These are phyloP conservation scores for Termitomyces sp. DNA, from an alignment of 768 basidiomycete species.

Conservation along the genomic window DNA sequence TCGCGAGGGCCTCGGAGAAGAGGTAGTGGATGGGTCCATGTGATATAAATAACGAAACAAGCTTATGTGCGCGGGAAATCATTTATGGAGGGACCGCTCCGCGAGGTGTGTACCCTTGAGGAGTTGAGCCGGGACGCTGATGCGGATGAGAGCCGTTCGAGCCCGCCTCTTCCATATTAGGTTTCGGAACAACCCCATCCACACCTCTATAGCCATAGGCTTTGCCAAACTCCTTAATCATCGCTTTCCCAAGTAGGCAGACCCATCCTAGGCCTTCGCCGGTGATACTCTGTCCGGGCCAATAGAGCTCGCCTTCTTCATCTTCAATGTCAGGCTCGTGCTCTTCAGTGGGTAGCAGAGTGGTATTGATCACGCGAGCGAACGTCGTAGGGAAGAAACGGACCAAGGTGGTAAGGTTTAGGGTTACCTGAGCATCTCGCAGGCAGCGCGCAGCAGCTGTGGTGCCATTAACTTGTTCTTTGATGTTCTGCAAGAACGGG, in stretches of 20 bases:
- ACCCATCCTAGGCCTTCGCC: constrained; percentile 85
- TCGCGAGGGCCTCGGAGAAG: background rate
- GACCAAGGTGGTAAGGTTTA: constrained; percentile 66
- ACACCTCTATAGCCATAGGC: constrained; percentile 71
- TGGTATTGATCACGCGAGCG: constrained; percentile 66
- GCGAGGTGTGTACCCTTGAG: constrained; percentile 14
- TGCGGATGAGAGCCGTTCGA: constrained; percentile 10
- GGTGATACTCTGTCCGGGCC: constrained; percentile 71
- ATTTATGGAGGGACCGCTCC: constrained; percentile 12
- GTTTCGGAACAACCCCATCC: constrained; percentile 70
- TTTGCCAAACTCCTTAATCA: constrained; percentile 80
- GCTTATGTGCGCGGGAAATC: background rate
- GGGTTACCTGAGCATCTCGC: constrained; percentile 44
- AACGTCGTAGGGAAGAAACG: constrained; percentile 76
- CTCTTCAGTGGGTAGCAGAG: constrained; percentile 61
- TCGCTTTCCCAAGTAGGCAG: constrained; percentile 83
- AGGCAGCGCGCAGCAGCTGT: constrained; percentile 44
- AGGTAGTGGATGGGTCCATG: background rate
- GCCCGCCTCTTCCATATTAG: constrained; percentile 35
- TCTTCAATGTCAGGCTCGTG: constrained; percentile 82
- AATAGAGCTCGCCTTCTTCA: constrained; percentile 82
- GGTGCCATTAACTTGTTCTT: constrained; percentile 37
- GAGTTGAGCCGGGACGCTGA: constrained; percentile 17
- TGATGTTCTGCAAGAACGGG: constrained; percentile 37
- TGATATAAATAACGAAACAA: constrained; percentile 10